Percentiles rank a stretch among this genome's conserved stretches.
Evolutionary conservation across 148 eudicot genomes (phyloP).

Genomic region (Vaccinium corymbosum): DNA sequence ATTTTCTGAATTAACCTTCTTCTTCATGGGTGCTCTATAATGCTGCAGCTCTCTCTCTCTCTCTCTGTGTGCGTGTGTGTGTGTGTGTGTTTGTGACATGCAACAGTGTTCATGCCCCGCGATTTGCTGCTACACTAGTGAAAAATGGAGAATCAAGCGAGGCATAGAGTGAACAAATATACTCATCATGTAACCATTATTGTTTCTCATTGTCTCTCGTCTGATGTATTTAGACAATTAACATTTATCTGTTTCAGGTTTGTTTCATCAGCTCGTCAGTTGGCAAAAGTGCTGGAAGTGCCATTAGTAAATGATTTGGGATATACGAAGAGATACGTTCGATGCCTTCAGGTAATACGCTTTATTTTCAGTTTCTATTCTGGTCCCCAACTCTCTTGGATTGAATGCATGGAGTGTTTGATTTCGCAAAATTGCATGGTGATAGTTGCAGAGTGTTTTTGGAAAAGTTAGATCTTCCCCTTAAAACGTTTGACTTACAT

Average conservation of each 20-base stretch:
- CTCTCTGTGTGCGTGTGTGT: not conserved
- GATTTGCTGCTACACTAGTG: not conserved
- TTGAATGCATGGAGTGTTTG: not conserved
- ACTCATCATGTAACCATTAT: not conserved
- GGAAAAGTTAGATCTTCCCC: no score
- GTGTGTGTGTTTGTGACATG: no score
- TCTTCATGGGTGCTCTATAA: not conserved
- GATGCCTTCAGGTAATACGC: slow-evolving; percentile 80
- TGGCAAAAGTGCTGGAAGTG: slow-evolving; percentile 82
- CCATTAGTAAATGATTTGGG: slow-evolving; percentile 91
- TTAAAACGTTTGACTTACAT: not conserved
- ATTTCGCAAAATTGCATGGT: not conserved
- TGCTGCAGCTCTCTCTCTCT: not conserved
- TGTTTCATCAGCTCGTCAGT: slow-evolving; percentile 66
- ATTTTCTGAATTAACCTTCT: not conserved
- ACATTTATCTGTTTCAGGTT: slow-evolving; percentile 44
- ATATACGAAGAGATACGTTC: slow-evolving; percentile 91
- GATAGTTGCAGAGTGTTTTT: not conserved
- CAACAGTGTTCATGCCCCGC: not conserved
- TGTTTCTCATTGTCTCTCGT: not conserved
- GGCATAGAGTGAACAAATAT: not conserved
- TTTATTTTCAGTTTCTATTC: slow-evolving; percentile 6
- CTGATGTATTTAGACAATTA: not conserved
- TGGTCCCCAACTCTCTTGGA: not conserved
- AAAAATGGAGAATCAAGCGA: not conserved